phyloP scores from a whole-genome alignment of 2,329 filamentous ascomycete species.

The Pseudonectria foliicola region DNA sequence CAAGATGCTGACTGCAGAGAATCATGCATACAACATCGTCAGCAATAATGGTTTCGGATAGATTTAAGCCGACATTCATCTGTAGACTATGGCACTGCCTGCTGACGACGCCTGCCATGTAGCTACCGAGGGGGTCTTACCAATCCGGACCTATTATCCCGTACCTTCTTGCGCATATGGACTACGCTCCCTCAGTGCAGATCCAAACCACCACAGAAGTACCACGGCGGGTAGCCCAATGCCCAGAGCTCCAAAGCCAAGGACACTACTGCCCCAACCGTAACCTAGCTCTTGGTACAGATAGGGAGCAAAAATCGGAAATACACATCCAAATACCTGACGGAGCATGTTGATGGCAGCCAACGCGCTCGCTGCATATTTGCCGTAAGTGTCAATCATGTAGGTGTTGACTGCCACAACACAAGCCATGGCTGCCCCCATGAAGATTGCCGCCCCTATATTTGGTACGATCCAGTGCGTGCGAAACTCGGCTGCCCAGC shows the following conservation, averaged over 20 bases:
- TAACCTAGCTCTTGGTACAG: slow-evolving; percentile 55
- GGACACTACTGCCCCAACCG: slow-evolving; percentile 52
- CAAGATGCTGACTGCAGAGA: no score
- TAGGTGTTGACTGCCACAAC: slow-evolving; percentile 64
- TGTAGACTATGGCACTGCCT: no score
- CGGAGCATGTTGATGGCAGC: slow-evolving; percentile 60
- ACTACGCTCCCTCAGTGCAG: no score
- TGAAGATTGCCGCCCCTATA: slow-evolving; percentile 53
- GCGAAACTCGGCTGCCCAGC: slow-evolving; percentile 47
- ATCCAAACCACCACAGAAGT: slow-evolving; percentile 51
- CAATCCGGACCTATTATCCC: no score
- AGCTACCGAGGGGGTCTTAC: no score
- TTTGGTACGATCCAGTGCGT: slow-evolving; percentile 59
- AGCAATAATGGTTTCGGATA: no score
- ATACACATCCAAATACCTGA: slow-evolving; percentile 56
- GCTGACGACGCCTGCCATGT: no score
- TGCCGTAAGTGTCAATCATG: slow-evolving; percentile 59
- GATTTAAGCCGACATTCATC: no score
- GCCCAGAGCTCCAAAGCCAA: slow-evolving; percentile 39
- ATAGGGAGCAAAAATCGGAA: slow-evolving; percentile 53
- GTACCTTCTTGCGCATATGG: no score
- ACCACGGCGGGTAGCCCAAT: slow-evolving; percentile 48
- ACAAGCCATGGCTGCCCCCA: slow-evolving; percentile 59
- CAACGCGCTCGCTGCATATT: slow-evolving; percentile 57
- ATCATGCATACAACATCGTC: no score